Base-by-base conservation (phyloP, 495 filamentous ascomycete genomes). In the Achaetomiella virescens region DNA sequence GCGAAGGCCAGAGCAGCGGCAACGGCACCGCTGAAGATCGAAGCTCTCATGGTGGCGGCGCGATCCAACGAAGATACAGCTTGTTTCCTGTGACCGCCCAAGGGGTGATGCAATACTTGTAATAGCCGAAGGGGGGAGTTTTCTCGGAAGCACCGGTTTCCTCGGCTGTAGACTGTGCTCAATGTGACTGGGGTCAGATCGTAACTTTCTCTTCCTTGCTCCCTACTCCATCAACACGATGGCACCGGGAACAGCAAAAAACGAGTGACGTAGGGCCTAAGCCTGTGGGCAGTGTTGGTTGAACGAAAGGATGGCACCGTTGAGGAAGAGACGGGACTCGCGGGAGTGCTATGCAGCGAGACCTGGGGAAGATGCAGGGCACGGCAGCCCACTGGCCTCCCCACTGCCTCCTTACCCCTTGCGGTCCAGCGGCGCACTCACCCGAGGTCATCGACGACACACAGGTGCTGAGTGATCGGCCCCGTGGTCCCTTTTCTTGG, bases 111-210 rank as follows among this genome's bases (percentile, higher is more conserved):
- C 24, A 27, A 18, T 55, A 55, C 52, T 55, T 55, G 52, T 55
- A 55, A 29, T 31, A 18, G 20, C 31, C 20, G 12, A 12, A 14
- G 29, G 24, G 22, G 33, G 24, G n/a, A n/a, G n/a, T n/a, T n/a
- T 10, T 42, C 18, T 55, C 52, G 52, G 52, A 55, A 45, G 52
- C 33, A 27, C 42, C 52, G 52, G 52, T 56, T 15, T 55, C 37
- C 29, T 59, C 44, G 15, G 43, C 44, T 29, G 29, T 47, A 12
- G 31, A 21, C 22, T 48, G 18, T 55, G 52, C 46, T 54, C 57
- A 68, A 48, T 24, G 58, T 52, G 65, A 66, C 64, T 61, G 17
- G 51, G 61, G 64, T 66, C 42, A 44, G 61, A 61, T 50, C 22
- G 3, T 51, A n/a, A 55, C 25, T 27, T 10, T 33, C 24, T 55